Conservation (phyloP, 148 eudicot species). For the Dysphania ambrosioides region DNA sequence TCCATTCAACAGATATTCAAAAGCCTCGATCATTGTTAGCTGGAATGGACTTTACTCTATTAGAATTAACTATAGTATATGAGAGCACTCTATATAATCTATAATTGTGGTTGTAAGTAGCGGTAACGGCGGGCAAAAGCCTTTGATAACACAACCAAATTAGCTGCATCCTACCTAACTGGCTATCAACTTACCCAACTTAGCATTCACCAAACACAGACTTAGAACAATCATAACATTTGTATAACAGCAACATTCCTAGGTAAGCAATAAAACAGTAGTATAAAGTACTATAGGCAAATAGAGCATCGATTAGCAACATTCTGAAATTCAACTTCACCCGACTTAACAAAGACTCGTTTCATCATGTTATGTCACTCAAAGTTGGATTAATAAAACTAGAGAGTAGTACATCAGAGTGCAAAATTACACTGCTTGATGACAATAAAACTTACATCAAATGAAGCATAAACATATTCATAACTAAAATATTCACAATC, state of each 20-base stretch:
- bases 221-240: background rate
- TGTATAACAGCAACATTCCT: background rate
- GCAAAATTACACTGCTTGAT: slow-evolving; percentile 34
- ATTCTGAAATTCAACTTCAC: too few relatives aligned
- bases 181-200: slow-evolving; percentile 14
- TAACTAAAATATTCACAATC: slow-evolving; percentile 34
- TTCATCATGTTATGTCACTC: background rate
- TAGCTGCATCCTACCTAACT: slow-evolving; percentile 6
- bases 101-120: background rate
- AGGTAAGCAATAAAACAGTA: background rate
- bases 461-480: slow-evolving; percentile 28
- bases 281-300: background rate
- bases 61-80: background rate
- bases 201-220: slow-evolving; percentile 8
- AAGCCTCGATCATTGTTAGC: background rate
- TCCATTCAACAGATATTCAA: background rate
- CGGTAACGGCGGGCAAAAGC: slow-evolving; percentile 11
- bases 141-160: slow-evolving; percentile 4
- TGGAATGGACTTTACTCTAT: background rate
- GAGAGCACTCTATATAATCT: background rate
- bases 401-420: slow-evolving; percentile 28
- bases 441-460: slow-evolving; percentile 27
- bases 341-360: background rate
- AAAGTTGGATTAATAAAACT: slow-evolving; percentile 8
- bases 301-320: background rate